A percentile compares a stretch with the other conserved stretches of the same genome.
These are phyloP conservation scores for Aspergillus nidulans DNA, from an alignment of 495 filamentous ascomycete species.

Conservation along the genomic window DNA sequence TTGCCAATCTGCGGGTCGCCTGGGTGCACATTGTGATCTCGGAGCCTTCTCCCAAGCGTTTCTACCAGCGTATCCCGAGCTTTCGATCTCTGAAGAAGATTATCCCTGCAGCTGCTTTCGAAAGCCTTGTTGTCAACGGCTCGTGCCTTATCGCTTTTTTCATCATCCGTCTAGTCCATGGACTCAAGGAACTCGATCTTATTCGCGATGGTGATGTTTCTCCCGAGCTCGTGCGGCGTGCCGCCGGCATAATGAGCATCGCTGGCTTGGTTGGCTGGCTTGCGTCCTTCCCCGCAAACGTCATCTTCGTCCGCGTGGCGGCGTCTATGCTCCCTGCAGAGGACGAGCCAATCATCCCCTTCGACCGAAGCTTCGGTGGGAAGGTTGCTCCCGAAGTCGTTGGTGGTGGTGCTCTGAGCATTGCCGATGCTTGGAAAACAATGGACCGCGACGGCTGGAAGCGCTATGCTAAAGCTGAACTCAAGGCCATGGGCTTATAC, in stretches of 20 bases:
- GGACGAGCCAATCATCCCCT: slow-evolving; percentile 69
- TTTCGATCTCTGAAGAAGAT: slow-evolving; percentile 44
- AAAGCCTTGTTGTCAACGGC: slow-evolving; percentile 29
- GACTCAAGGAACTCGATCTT: slow-evolving; percentile 23
- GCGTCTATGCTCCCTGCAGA: slow-evolving; percentile 66
- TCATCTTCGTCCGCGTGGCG: slow-evolving; percentile 63
- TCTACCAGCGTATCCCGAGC: slow-evolving; percentile 47
- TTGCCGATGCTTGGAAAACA: slow-evolving; percentile 67
- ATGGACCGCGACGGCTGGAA: slow-evolving; percentile 62
- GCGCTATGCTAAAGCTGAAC: slow-evolving; percentile 62
- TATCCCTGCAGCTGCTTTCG: slow-evolving; percentile 46
- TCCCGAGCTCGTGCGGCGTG: slow-evolving; percentile 20
- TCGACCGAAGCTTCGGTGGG: slow-evolving; percentile 65
- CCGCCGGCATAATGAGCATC: slow-evolving; percentile 30
- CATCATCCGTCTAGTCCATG: slow-evolving; percentile 24
- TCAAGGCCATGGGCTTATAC: slow-evolving; percentile 58
- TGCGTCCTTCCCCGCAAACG: slow-evolving; percentile 56
- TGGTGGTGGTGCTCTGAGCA: slow-evolving; percentile 63
- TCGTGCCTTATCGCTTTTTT: slow-evolving; percentile 38
- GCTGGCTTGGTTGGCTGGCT: slow-evolving; percentile 39
- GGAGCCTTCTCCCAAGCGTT: slow-evolving; percentile 47
- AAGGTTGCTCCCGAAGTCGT: slow-evolving; percentile 57
- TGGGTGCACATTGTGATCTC: slow-evolving; percentile 63
- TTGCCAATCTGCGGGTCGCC: slow-evolving; percentile 48
- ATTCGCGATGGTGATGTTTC: slow-evolving; percentile 7